Conservation (phyloP, 2,329 filamentous ascomycete genomes). For the Penicillium thymicola region DNA sequence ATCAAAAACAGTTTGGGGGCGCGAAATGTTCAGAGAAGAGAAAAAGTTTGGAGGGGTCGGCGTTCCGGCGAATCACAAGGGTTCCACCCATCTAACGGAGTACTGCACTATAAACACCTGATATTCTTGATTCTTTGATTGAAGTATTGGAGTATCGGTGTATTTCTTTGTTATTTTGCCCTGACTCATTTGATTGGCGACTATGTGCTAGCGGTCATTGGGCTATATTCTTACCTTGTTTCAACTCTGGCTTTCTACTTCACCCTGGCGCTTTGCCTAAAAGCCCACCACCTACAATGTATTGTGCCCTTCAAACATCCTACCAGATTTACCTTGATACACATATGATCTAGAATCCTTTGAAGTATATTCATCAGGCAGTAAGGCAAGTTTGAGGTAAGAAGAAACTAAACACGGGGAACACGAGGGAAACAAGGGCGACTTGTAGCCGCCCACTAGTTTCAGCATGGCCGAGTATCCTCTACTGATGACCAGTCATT, state of each 20-base stretch:
- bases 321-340: background rate
- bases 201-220: background rate
- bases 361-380: background rate
- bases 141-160: background rate
- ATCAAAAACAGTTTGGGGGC: background rate
- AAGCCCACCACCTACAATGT: background rate
- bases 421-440: background rate
- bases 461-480: constrained; percentile 11
- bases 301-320: background rate
- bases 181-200: background rate
- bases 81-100: background rate
- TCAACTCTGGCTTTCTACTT: background rate
- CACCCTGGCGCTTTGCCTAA: background rate
- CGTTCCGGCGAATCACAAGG: constrained; percentile 2
- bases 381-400: background rate
- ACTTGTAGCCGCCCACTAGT: constrained; percentile 9
- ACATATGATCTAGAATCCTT: background rate
- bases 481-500: constrained; percentile 14
- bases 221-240: background rate
- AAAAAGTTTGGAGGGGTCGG: constrained; percentile 5
- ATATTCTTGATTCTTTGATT: background rate
- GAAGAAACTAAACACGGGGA: background rate
- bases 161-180: background rate
- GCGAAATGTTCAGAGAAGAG: background rate
- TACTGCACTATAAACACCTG: background rate